Percentiles rank a stretch among this genome's conserved stretches.
Conservation (phyloP, 2,329 filamentous ascomycete genomes). For the Colletotrichum sp. region DNA sequence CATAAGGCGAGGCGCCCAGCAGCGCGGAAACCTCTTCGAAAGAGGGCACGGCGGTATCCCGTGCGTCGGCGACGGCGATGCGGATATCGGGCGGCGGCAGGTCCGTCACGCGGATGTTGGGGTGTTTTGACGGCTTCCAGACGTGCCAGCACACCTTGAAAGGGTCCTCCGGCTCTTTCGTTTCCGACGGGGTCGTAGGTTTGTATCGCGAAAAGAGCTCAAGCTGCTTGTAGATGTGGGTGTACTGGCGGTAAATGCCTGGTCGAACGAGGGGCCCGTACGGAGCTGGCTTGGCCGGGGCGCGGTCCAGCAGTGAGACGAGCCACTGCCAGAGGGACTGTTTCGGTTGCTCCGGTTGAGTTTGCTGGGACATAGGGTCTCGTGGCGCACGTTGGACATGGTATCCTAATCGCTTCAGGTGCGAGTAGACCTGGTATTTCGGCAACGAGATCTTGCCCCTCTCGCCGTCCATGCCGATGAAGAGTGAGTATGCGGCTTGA, state of each 20-base stretch:
- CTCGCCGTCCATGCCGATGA: constrained; percentile 74
- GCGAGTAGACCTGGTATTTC: constrained; percentile 86
- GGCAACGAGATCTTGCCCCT: constrained; percentile 70
- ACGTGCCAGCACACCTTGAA: constrained; percentile 82
- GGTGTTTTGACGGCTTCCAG: constrained; percentile 72
- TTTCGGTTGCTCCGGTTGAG: constrained; percentile 4
- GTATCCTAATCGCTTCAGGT: constrained; percentile 84
- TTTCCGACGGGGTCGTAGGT: constrained; percentile 41
- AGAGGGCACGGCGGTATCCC: constrained; percentile 73
- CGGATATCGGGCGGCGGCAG: constrained; percentile 84
- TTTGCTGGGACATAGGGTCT: not conserved
- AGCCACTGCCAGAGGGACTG: constrained; percentile 59
- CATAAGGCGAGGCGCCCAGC: constrained; percentile 74
- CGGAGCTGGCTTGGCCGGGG: constrained; percentile 31
- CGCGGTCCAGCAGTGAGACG: constrained; percentile 46
- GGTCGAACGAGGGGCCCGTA: constrained; percentile 65
- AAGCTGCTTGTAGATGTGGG: constrained; percentile 77
- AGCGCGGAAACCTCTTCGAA: constrained; percentile 74
- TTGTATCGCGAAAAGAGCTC: constrained; percentile 76
- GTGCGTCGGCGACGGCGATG: constrained; percentile 81
- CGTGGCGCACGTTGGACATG: constrained; percentile 73
- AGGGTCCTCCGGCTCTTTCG: constrained; percentile 46
- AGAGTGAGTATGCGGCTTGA: constrained; percentile 86
- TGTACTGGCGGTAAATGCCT: constrained; percentile 70
- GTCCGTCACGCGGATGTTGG: constrained; percentile 76